These are phyloP conservation scores for Citrus glauca DNA, from an alignment of 345 rosid species.

Conservation along the genomic window DNA sequence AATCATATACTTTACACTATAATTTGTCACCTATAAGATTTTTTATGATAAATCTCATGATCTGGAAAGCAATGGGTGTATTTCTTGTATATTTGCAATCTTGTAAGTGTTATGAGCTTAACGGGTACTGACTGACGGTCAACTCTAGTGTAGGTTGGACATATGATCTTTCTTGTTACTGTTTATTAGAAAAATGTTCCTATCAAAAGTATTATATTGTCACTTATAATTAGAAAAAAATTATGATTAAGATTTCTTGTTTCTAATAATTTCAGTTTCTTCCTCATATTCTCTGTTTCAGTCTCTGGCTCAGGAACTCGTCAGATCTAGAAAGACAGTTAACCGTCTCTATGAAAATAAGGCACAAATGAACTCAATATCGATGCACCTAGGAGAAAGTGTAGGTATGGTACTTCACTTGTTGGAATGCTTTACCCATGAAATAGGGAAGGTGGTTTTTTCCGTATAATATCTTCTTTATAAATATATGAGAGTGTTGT, in stretches of 20 bases:
- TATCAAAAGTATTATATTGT: not conserved
- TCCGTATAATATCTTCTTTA: not conserved
- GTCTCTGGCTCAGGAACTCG: conserved; percentile 89
- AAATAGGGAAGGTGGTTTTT: not conserved
- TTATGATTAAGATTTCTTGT: not conserved
- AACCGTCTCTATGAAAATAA: conserved; percentile 82
- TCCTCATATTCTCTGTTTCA: conserved; percentile 23
- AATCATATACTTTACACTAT: not conserved
- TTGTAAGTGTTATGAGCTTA: not conserved
- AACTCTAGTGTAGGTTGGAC: not conserved
- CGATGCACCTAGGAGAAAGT: conserved; percentile 97
- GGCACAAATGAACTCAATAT: conserved; percentile 93
- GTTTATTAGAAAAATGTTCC: not conserved
- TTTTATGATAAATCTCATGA: not conserved
- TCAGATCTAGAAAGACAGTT: conserved; percentile 73
- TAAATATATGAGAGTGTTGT: not conserved
- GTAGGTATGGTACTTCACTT: conserved; percentile 52
- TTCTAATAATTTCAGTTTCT: conserved; percentile 10
- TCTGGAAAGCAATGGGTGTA: not conserved
- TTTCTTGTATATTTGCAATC: not conserved
- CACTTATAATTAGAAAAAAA: not conserved
- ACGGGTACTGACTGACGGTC: not conserved
- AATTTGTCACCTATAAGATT: not conserved
- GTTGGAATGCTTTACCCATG: not conserved
- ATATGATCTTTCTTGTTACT: not conserved